Base-by-base conservation (phyloP, 768 basidiomycete genomes). In the Macrolepiota albuminosa region DNA sequence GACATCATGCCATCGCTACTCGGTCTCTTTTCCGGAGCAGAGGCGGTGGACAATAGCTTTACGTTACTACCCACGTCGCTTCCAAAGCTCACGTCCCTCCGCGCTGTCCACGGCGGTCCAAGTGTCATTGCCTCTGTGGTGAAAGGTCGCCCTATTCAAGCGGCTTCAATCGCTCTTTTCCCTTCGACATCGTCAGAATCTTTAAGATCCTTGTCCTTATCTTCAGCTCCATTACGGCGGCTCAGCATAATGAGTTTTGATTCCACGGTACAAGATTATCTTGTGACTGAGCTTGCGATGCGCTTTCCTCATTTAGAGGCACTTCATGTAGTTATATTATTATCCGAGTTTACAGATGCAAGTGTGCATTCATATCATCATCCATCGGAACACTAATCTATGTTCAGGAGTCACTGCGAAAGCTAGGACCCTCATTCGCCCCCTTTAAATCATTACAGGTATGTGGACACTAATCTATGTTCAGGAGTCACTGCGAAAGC, bases 221-320 rank as follows among this genome's bases (percentile, higher is more conserved):
- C 79, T 2, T 66, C 76, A 0, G 66, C 61, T 10, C 72, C 80
- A 0, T 66, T 86, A 57, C 73, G 70, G 54, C 75, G 83, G 62
- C 71, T 87, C 42, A 88, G 83, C 29, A 72, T 86, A 31, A 81
- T 86, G 72, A 81, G 81, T 42, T 82, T 87, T 52, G 85, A 86
- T 61, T 71, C 77, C 4, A 66, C 70, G 1, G 72, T 78, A 0
- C 81, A 81, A 13, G 67, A 71, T 1, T 70, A 73, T 54, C 70
- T 87, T 54, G 69, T 88, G 26, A 62, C 72, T 2, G 78, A 81
- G 52, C 73, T 88, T 4, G 76, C 81, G 10, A 60, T 64, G 47
- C 75, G 82, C 5, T 72, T 86, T 5, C 77, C 79, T 0, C 55
- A 73, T 37, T 71, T 88, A 51, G 84, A 88, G 66, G 84, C 85